Evolutionary conservation across 441 rosid genomes (phyloP).

Genomic region (Jatropha multifida): DNA sequence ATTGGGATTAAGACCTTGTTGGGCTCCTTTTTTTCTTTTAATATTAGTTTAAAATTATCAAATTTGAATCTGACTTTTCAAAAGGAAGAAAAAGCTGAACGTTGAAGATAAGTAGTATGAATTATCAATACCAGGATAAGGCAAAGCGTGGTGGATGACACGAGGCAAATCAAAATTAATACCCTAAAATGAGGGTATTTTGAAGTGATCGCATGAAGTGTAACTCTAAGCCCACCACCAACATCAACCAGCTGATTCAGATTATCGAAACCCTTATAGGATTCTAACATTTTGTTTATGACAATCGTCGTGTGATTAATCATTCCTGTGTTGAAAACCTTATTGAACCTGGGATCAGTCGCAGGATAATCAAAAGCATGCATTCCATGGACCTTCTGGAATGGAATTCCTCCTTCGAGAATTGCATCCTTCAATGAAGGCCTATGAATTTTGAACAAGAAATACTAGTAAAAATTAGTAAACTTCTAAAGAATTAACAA

Average conservation of each 20-base stretch:
- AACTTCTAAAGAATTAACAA: not conserved
- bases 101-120: too few relatives aligned
- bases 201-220: not conserved
- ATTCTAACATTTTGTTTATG: not conserved
- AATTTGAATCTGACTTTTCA: not conserved
- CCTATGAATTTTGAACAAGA: not conserved
- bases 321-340: not conserved
- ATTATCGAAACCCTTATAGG: not conserved
- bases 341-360: not conserved
- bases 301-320: not conserved
- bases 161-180: not conserved
- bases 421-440: not conserved
- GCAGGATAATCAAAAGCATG: not conserved
- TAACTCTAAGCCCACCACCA: not conserved
- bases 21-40: too few relatives aligned
- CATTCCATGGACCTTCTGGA: slow-evolving; percentile 9
- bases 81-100: not conserved
- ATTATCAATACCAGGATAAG: not conserved
- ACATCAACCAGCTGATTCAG: slow-evolving; percentile 1
- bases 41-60: not conserved
- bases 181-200: not conserved
- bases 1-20: too few relatives aligned
- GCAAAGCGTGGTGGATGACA: not conserved
- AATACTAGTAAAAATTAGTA: not conserved
- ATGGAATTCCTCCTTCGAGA: slow-evolving; percentile 23